phyloP scores from a whole-genome alignment of 1,139 yeast species.

The Diutina rugosa region DNA sequence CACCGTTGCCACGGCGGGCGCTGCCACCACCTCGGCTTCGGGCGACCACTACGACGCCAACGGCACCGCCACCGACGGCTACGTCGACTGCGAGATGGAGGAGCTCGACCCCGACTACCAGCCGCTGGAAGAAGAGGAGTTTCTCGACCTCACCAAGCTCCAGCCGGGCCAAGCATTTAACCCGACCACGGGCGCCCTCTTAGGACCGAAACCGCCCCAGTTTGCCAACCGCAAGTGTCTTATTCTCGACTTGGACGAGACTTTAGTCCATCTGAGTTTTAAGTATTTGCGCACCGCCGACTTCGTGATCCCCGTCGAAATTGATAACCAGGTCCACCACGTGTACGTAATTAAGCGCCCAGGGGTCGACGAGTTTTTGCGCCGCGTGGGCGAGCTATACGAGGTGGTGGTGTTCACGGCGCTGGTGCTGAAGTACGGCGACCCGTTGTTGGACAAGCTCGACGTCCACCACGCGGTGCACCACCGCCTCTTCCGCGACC shows the following conservation, averaged over 20 bases:
- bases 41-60: not conserved
- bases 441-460: constrained; percentile 81
- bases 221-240: constrained; percentile 63
- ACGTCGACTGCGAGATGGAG: not conserved
- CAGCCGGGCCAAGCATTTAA: constrained; percentile 60
- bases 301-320: constrained; percentile 65
- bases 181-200: constrained; percentile 48
- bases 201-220: constrained; percentile 28
- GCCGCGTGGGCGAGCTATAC: constrained; percentile 68
- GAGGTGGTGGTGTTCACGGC: constrained; percentile 98
- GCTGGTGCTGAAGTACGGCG: constrained; percentile 88
- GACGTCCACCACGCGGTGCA: constrained; percentile 67
- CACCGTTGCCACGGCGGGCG: constrained; percentile 5
- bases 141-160: constrained; percentile 42
- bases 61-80: not conserved
- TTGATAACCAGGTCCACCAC: constrained; percentile 82
- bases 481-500: constrained; percentile 85
- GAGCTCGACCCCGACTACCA: constrained; percentile 10
- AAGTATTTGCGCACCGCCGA: constrained; percentile 87
- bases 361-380: constrained; percentile 89
- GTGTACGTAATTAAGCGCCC: constrained; percentile 96
- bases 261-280: constrained; percentile 91
- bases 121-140: constrained; percentile 12
- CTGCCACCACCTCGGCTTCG: not conserved
- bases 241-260: constrained; percentile 87